Base-by-base conservation (phyloP, 257 asterid genomes). In the Petrea volubilis region DNA sequence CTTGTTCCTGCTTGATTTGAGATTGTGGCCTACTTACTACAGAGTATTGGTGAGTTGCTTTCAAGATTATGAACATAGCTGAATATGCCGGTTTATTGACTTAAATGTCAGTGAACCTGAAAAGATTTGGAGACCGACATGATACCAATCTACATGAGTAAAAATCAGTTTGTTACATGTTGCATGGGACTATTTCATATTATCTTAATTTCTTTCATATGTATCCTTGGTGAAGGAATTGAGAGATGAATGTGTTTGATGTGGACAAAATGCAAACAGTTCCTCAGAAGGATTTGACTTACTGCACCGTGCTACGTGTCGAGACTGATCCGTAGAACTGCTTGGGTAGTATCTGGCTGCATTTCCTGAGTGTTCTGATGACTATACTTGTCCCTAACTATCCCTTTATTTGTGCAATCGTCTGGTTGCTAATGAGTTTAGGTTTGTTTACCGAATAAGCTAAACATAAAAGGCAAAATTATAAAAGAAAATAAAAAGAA, bases 271-370 rank as follows among this genome's bases (percentile, higher is more conserved):
- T 60, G 63, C 20, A 60, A 17, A 34, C 23, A 14, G 29, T 59
- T 59, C 17, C 51, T 24, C 62, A 8, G 29, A 21, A 64, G 77
- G 74, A n/a, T 33, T 69, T 40, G 25, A 27, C 24, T 53, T 21
- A 3, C 46, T 55, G 60, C 47, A 43, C 36, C 43, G 2, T 31
- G 28, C 6, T 12, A 60, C 28, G 70, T 58, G 64, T 58, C 27
- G 21, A 24, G 56, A 50, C 31, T 6, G n/a, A 17, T 52, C 25
- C 40, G 43, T n/a, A 21, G 7, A 29, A 33, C 27, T 36, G 21
- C 23, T 14, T 11, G n/a, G 3, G 31, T 64, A n/a, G 5, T 4
- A 9, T 56, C 2, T 44, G 44, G 38, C 49, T 74, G 40, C 15
- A 33, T 53, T 69, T 52, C 47, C 34, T 61, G 61, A 52, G 52